Conservation (phyloP, 352 stramenopile species). For the Globisporangium heterothallicum region DNA sequence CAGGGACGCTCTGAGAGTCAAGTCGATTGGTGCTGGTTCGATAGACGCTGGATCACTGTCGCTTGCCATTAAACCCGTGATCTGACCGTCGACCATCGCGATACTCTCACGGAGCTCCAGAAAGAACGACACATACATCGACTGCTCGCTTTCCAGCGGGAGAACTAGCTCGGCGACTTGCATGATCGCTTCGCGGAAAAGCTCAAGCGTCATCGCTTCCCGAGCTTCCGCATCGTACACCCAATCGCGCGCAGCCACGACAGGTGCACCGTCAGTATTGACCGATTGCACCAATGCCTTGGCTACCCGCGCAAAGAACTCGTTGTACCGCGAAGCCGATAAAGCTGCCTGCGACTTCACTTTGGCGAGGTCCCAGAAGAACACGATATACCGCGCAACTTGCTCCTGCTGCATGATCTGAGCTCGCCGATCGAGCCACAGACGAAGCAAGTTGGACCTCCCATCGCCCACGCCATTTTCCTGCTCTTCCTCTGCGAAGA, state of each 20-base stretch:
- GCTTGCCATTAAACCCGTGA: neutral
- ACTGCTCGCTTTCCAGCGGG: constrained; percentile 45
- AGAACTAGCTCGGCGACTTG: constrained; percentile 58
- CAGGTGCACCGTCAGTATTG: constrained; percentile 21
- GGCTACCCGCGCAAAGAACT: constrained; percentile 56
- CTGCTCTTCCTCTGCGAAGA: constrained; percentile 51
- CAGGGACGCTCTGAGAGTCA: constrained; percentile 5
- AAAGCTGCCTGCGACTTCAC: constrained; percentile 17
- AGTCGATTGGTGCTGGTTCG: neutral
- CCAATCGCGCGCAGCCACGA: constrained; percentile 2
- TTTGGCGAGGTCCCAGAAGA: constrained; percentile 68
- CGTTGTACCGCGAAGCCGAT: constrained; percentile 32
- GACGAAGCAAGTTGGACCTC: constrained; percentile 37
- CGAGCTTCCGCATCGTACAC: constrained; percentile 3
- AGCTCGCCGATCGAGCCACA: constrained; percentile 48
- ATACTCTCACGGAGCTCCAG: constrained; percentile 49
- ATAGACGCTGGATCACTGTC: neutral
- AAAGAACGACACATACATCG: constrained; percentile 44
- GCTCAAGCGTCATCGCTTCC: constrained; percentile 27
- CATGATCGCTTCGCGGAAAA: constrained; percentile 58
- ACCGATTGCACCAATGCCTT: constrained; percentile 55
- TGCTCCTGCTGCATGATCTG: constrained; percentile 27
- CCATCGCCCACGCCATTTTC: constrained; percentile 60
- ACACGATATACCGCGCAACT: constrained; percentile 26
- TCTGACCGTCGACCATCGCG: constrained; percentile 7